These are phyloP conservation scores for Exophiala sideris DNA, from an alignment of 2,329 filamentous ascomycete species.

Conservation along the genomic window DNA sequence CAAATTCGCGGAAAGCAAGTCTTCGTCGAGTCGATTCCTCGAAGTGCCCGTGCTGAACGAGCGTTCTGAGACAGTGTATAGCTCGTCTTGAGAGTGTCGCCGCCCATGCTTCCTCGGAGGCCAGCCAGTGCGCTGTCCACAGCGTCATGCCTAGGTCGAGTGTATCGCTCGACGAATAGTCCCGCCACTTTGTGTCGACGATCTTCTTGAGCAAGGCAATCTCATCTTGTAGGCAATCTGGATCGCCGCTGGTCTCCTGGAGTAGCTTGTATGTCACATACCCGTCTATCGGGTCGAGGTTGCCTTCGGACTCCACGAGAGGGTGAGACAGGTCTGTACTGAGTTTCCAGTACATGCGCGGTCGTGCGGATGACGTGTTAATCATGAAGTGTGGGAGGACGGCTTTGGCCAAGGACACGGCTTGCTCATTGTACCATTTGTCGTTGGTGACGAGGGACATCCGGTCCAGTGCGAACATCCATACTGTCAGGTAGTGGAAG, in stretches of 20 bases:
- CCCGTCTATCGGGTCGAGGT: slow-evolving; percentile 56
- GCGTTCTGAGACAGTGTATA: slow-evolving; percentile 32
- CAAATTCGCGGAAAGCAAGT: slow-evolving; percentile 56
- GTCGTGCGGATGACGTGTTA: slow-evolving; percentile 32
- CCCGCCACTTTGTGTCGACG: slow-evolving; percentile 44
- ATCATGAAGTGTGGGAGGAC: slow-evolving; percentile 54
- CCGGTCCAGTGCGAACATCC: slow-evolving; percentile 62
- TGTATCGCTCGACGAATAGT: slow-evolving; percentile 48
- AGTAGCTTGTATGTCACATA: slow-evolving; percentile 51
- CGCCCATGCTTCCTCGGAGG: slow-evolving; percentile 49
- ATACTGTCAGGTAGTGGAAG: slow-evolving; percentile 59
- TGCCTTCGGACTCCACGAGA: slow-evolving; percentile 52
- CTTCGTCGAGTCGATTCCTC: slow-evolving; percentile 35
- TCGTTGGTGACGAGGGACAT: slow-evolving; percentile 49
- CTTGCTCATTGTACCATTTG: slow-evolving; percentile 48
- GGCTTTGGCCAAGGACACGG: slow-evolving; percentile 51
- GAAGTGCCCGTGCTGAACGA: slow-evolving; percentile 32
- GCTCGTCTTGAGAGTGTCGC: slow-evolving; percentile 32
- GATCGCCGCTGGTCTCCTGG: slow-evolving; percentile 35
- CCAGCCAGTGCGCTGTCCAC: slow-evolving; percentile 55
- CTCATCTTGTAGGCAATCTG: slow-evolving; percentile 43
- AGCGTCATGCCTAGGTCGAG: slow-evolving; percentile 60
- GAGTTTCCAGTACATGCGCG: slow-evolving; percentile 57
- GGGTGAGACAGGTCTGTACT: slow-evolving; percentile 47
- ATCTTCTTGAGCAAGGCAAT: slow-evolving; percentile 53